Conservation (phyloP, 1,284 basidiomycete genomes). For the Trichosporon ovoides region DNA sequence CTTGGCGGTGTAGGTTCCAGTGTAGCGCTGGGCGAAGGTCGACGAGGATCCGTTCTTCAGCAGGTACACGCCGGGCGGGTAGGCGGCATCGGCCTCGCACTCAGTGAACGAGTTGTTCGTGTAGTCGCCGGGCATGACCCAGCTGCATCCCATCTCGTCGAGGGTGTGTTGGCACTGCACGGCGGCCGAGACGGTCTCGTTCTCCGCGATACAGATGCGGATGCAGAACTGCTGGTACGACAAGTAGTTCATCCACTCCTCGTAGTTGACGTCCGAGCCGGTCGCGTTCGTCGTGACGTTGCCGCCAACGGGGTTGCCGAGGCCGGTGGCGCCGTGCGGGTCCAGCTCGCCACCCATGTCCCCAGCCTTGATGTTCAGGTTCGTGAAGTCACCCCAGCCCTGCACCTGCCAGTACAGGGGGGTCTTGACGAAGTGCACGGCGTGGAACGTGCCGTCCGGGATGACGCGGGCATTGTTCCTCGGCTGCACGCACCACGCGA, state of each 20-base stretch:
- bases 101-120: constrained; percentile 48
- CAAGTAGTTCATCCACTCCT: constrained; percentile 54
- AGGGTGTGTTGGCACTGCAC: constrained; percentile 46
- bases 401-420: constrained; percentile 53
- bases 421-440: constrained; percentile 53
- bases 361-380: constrained; percentile 48
- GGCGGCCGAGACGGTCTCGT: constrained; percentile 42
- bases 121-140: constrained; percentile 52
- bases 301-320: constrained; percentile 54
- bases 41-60: constrained; percentile 41
- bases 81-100: constrained; percentile 48
- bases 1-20: constrained; percentile 41
- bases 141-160: constrained; percentile 50
- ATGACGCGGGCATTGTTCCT: constrained; percentile 54
- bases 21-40: constrained; percentile 50
- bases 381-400: constrained; percentile 50
- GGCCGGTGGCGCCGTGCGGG: constrained; percentile 51
- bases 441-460: constrained; percentile 52
- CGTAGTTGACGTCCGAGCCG: constrained; percentile 52
- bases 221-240: constrained; percentile 49
- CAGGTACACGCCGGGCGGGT: constrained; percentile 48
- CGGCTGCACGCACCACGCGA: constrained; percentile 56
- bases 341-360: constrained; percentile 53
- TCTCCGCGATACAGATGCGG: constrained; percentile 49
- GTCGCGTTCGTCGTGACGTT: constrained; percentile 54